A percentile compares a stretch with the other conserved stretches of the same genome.
Conservation (phyloP, 2,329 filamentous ascomycete species). For the Truncatella angustata region DNA sequence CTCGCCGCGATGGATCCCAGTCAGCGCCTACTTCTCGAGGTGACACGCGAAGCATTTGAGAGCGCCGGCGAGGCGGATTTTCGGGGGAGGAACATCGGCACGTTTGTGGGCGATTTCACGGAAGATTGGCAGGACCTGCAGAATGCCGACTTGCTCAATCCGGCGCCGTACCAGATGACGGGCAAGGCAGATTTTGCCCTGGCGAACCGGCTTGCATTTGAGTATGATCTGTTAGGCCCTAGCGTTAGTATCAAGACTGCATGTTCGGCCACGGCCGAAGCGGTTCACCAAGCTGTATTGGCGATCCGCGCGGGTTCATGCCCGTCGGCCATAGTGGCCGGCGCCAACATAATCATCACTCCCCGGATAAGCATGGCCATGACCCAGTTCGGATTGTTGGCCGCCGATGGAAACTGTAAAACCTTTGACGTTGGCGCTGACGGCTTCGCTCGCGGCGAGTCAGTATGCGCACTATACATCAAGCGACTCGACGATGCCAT, state of each 20-base stretch:
- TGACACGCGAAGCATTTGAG: conserved; percentile 33
- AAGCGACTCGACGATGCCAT: conserved; percentile 43
- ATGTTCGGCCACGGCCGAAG: neutral
- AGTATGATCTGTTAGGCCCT: conserved; percentile 9
- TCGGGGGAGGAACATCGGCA: conserved; percentile 29
- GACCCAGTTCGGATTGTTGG: neutral
- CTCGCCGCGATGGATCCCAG: conserved; percentile 31
- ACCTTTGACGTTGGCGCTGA: conserved; percentile 19
- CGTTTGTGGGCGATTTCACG: conserved; percentile 32
- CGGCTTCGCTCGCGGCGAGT: conserved; percentile 51
- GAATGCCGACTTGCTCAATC: conserved; percentile 19
- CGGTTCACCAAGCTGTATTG: neutral
- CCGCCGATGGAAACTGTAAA: neutral
- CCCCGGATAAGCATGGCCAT: neutral
- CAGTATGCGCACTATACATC: conserved; percentile 36
- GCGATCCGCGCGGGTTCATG: neutral
- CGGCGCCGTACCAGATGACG: conserved; percentile 19
- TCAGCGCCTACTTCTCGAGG: conserved; percentile 34
- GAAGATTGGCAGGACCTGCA: conserved; percentile 29
- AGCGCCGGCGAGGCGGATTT: conserved; percentile 29
- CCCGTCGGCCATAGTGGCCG: conserved; percentile 1
- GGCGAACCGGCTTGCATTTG: conserved; percentile 21
- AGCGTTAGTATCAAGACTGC: conserved; percentile 4
- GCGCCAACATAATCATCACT: neutral
- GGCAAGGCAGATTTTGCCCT: conserved; percentile 24